Conservation (phyloP, 225 moss, liverwort and hornwort genomes). For the Thuidium tamariscinum region DNA sequence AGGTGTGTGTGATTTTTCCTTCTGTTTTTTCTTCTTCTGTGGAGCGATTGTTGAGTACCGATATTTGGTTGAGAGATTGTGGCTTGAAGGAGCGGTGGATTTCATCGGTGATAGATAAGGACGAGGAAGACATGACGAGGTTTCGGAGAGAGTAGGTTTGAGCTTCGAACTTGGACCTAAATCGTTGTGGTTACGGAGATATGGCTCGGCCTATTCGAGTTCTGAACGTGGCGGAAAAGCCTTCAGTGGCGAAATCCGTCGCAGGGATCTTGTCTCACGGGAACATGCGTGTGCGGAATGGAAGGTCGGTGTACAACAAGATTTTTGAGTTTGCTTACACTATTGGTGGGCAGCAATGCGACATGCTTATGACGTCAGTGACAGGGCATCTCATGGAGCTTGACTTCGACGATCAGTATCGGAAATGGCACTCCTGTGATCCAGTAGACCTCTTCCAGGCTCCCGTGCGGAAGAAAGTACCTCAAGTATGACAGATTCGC, state of each 20-base stretch:
- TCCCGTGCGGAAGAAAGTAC: conserved; percentile 79
- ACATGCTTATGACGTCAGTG: conserved; percentile 96
- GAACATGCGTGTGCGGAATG: conserved; percentile 70
- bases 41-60: background rate
- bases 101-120: conserved; percentile 10
- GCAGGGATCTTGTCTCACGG: conserved; percentile 76
- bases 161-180: background rate
- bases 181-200: background rate
- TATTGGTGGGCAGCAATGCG: conserved; percentile 70
- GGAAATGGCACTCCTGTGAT: conserved; percentile 97
- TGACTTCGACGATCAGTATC: conserved; percentile 89
- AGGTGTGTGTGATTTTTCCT: background rate
- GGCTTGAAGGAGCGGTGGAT: background rate
- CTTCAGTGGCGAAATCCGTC: conserved; percentile 91
- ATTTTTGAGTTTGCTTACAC: conserved; percentile 87
- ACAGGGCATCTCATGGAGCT: conserved; percentile 98
- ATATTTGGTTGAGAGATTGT: background rate
- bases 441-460: conserved; percentile 88
- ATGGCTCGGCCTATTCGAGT: conserved; percentile 62
- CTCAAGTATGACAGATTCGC: conserved; percentile 44
- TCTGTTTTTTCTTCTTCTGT: background rate
- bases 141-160: background rate
- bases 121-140: background rate
- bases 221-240: conserved; percentile 96
- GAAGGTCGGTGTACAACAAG: conserved; percentile 87